Percentiles rank a stretch among this genome's conserved stretches.
Evolutionary conservation across 1,284 basidiomycete genomes (phyloP).

Genomic region (Malassezia equina): DNA sequence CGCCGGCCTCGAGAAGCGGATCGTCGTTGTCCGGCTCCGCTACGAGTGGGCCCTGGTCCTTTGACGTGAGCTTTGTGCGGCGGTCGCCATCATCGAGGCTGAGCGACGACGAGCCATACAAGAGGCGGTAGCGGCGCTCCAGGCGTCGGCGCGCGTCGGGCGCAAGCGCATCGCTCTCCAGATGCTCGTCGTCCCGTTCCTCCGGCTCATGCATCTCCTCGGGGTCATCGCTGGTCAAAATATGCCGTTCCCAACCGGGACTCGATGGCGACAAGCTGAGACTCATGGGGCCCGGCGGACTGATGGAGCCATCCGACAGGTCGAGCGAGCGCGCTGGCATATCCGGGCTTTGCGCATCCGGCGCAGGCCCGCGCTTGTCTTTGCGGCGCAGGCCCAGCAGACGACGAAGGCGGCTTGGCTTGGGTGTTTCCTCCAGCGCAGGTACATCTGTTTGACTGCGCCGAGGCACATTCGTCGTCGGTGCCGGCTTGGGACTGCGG

Average conservation of each 20-base stretch:
- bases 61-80: not conserved
- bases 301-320: not conserved
- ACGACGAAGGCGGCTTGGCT: constrained; percentile 23
- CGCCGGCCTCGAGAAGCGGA: constrained; percentile 36
- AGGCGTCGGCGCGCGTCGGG: constrained; percentile 19
- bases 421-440: not conserved
- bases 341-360: not conserved
- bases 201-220: constrained; percentile 8
- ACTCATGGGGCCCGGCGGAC: not conserved
- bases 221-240: not conserved
- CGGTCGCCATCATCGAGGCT: not conserved
- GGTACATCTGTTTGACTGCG: not conserved
- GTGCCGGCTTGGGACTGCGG: constrained; percentile 8
- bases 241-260: not conserved
- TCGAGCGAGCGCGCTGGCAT: constrained; percentile 1
- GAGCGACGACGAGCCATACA: not conserved
- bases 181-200: constrained; percentile 19
- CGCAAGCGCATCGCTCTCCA: constrained; percentile 15
- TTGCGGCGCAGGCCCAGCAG: constrained; percentile 35
- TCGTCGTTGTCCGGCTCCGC: constrained; percentile 23
- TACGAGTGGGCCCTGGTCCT: not conserved
- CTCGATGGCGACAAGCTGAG: not conserved
- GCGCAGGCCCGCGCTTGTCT: not conserved
- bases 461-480: not conserved
- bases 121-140: constrained; percentile 13